Evolutionary conservation across 2,329 filamentous ascomycete species (phyloP).

Genomic region (Onygenales sp.): DNA sequence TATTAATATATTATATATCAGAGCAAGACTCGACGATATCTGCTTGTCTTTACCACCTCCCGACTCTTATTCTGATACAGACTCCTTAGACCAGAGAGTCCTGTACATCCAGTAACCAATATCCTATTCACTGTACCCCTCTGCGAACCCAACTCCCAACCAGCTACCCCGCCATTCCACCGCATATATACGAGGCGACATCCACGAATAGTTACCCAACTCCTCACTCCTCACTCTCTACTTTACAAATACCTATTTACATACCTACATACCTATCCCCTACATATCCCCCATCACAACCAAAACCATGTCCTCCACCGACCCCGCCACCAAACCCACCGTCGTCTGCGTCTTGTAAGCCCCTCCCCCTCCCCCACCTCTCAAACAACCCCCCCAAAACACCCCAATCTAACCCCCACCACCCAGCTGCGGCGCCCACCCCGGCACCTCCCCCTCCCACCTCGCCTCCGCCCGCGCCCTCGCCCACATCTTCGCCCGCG

Average conservation of each 20-base stretch:
- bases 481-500: slow-evolving; percentile 61
- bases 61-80: no score
- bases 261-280: no score
- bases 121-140: no score
- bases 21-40: no score
- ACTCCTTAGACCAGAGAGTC: no score
- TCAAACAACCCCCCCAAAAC: slow-evolving; percentile 1
- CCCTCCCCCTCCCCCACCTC: slow-evolving; percentile 5
- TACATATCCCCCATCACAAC: background rate
- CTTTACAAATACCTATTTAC: no score
- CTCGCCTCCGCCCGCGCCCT: slow-evolving; percentile 69
- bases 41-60: no score
- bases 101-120: no score
- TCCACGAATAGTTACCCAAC: background rate
- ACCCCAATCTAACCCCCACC: slow-evolving; percentile 12
- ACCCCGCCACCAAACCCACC: slow-evolving; percentile 31
- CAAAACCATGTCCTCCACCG: background rate
- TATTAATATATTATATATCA: no score
- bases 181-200: background rate
- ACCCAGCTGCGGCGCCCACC: slow-evolving; percentile 65
- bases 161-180: no score
- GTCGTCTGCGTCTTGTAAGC: slow-evolving; percentile 79
- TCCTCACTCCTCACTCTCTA: background rate
- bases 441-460: slow-evolving; percentile 64
- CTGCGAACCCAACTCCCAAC: no score